Evolutionary conservation across 2,329 filamentous ascomycete genomes (phyloP).

Genomic region (Penicillium sp.): DNA sequence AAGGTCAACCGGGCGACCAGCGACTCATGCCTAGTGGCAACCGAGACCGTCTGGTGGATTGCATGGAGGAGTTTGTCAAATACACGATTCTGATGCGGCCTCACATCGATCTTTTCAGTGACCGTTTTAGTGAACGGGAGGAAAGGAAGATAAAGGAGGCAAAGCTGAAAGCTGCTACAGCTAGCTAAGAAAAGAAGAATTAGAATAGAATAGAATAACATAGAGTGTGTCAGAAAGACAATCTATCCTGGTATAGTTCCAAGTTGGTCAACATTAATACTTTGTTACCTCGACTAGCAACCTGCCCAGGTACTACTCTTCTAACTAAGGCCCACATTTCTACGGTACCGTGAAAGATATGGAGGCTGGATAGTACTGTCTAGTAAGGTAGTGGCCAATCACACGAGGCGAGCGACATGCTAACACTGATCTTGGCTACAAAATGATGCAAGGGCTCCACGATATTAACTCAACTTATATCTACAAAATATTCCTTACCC

Average conservation of each 20-base stretch:
- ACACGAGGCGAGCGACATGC: too few relatives aligned
- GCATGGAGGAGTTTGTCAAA: constrained; percentile 69
- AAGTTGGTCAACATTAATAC: not conserved
- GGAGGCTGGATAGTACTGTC: too few relatives aligned
- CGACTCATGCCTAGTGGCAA: constrained; percentile 56
- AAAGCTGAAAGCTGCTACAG: not conserved
- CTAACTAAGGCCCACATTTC: too few relatives aligned
- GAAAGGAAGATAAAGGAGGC: constrained; percentile 27
- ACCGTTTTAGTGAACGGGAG: constrained; percentile 60
- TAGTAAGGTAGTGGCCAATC: too few relatives aligned
- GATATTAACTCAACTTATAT: too few relatives aligned
- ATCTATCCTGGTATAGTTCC: not conserved
- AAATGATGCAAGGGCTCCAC: too few relatives aligned
- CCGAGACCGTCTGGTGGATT: constrained; percentile 60
- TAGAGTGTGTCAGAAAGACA: not conserved
- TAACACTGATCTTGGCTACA: too few relatives aligned
- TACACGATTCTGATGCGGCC: constrained; percentile 64
- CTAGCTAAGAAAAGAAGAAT: not conserved
- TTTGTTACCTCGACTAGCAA: not conserved
- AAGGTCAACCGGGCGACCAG: constrained; percentile 46
- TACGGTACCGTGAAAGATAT: not conserved
- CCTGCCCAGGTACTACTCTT: not conserved
- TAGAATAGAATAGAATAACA: not conserved
- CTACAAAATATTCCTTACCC: too few relatives aligned
- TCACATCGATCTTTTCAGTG: constrained; percentile 59